Base-by-base conservation (phyloP, 192 early-diverging fungal genomes). In the Irineochytrium annulatum region DNA sequence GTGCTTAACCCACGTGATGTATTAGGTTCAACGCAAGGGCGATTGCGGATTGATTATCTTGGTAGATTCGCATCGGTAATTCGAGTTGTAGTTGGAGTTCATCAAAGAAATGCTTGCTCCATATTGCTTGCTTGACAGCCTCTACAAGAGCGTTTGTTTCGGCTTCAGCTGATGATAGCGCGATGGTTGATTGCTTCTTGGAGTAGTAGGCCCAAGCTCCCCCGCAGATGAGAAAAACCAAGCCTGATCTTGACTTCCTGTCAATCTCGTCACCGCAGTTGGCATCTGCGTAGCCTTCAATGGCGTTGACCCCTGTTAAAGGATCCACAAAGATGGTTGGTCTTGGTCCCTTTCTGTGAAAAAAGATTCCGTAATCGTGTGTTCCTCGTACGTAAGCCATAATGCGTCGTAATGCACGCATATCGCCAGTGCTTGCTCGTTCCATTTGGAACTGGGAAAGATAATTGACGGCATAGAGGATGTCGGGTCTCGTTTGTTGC, bases 141-240 rank as follows among this genome's bases (percentile, higher is more conserved):
- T 67, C 54, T 31, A 27, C 31, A 1, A 67, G 39, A 4, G 65
- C 48, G 44, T 70, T 1, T 27, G 32, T 22, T 39, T 67, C 64
- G 6, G 65, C 58, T 60, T 67, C 65, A 54, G 65, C 67, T 2
- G 65, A 55, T 0, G 59, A 67, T 27, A 70, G 54, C 14, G 65
- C 65, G 2, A 67, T 49, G 19, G 67, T 35, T 3, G 46, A 3
- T 35, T 67, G 65, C 20, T 63, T 60, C 41, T 67, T 67, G 34
- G 31, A 46, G 35, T 39, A 34, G 43, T 33, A 67, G 26, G 24
- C 34, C 11, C 66, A 26, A n/a, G 34, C 63, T 29, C 63, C 32
- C 13, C 35, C 30, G 1, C 0, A 16, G 24, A 67, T 32, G 26
- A 64, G 34, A 29, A 67, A 30, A 16, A 67, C 35, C 34, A 34